Conservation (phyloP, 192 early-diverging fungal genomes). For the Coemansia guatemalensis region DNA sequence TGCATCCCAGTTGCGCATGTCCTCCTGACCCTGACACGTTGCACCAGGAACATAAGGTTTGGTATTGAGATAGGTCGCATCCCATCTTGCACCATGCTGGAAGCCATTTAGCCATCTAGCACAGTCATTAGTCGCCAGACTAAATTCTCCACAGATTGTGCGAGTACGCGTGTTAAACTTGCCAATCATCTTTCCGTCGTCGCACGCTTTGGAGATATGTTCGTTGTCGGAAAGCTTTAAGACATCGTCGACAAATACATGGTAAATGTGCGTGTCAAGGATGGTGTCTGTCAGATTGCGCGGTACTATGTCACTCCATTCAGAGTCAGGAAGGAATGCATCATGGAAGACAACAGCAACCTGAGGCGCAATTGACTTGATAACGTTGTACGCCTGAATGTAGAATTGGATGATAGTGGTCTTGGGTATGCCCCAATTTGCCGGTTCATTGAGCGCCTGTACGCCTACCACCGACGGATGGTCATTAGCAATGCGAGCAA, state of each 20-base stretch:
- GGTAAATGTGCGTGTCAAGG: slow-evolving; percentile 56
- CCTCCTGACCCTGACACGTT: slow-evolving; percentile 28
- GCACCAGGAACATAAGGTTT: slow-evolving; percentile 7
- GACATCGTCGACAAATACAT: slow-evolving; percentile 43
- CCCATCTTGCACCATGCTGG: slow-evolving; percentile 59
- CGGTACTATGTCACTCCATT: slow-evolving; percentile 42
- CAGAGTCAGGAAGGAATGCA: slow-evolving; percentile 41
- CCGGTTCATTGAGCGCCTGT: slow-evolving; percentile 55
- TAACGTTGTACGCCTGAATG: slow-evolving; percentile 23
- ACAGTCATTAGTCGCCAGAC: slow-evolving; percentile 71
- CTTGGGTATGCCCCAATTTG: slow-evolving; percentile 52
- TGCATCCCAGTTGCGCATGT: slow-evolving; percentile 34
- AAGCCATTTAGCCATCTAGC: slow-evolving; percentile 71
- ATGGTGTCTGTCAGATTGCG: slow-evolving; percentile 30
- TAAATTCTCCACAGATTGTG: slow-evolving; percentile 73
- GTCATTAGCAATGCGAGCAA: slow-evolving; percentile 40
- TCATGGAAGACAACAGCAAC: slow-evolving; percentile 41
- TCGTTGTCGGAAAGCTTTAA: slow-evolving; percentile 18
- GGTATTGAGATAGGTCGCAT: slow-evolving; percentile 55
- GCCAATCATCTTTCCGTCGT: slow-evolving; percentile 30
- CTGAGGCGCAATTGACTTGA: slow-evolving; percentile 37
- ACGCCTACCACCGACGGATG: slow-evolving; percentile 34
- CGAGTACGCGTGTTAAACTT: slow-evolving; percentile 32
- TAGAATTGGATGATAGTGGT: slow-evolving; percentile 39
- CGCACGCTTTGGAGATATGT: slow-evolving; percentile 37